phyloP scores from a whole-genome alignment of 2,329 filamentous ascomycete species.

The Ophiognomonia clavigignenti-juglandacearum region DNA sequence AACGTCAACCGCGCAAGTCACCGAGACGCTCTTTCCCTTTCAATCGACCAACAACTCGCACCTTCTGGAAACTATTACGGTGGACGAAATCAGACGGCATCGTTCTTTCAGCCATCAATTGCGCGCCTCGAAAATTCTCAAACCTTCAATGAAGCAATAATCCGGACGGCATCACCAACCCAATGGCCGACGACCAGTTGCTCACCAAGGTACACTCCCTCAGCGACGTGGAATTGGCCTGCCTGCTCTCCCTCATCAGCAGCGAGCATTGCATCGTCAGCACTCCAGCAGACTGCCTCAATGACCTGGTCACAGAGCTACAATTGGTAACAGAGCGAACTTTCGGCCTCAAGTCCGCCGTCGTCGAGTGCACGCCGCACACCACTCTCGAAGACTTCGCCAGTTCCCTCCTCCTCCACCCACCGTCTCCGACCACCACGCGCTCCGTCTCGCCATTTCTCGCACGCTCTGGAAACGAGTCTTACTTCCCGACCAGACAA shows the following conservation, averaged over 20 bases:
- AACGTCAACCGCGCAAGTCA: too few relatives aligned
- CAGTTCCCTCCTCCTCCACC: conserved; percentile 59
- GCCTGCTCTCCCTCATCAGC: conserved; percentile 74
- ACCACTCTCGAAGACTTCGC: conserved; percentile 81
- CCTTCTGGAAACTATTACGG: too few relatives aligned
- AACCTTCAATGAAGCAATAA: conserved; percentile 3
- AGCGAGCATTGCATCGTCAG: conserved; percentile 87
- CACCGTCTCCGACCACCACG: conserved; percentile 25
- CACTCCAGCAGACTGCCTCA: conserved; percentile 56
- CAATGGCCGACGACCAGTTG: conserved; percentile 60
- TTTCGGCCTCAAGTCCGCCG: conserved; percentile 66
- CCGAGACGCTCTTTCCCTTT: too few relatives aligned
- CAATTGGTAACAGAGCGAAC: conserved; percentile 62
- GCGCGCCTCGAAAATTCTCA: too few relatives aligned
- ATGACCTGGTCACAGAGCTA: conserved; percentile 69
- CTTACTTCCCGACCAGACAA: conserved; percentile 21
- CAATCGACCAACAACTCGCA: too few relatives aligned
- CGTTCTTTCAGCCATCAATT: too few relatives aligned
- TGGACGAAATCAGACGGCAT: too few relatives aligned
- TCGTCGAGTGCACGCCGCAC: conserved; percentile 66
- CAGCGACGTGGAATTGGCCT: conserved; percentile 82
- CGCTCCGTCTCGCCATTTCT: conserved; percentile 17
- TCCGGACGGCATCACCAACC: conserved; percentile 14
- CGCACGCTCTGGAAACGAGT: conserved; percentile 14
- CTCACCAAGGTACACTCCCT: conserved; percentile 69